phyloP scores from a whole-genome alignment of 1,284 basidiomycete genomes.

The Sanghuangporus baumii region DNA sequence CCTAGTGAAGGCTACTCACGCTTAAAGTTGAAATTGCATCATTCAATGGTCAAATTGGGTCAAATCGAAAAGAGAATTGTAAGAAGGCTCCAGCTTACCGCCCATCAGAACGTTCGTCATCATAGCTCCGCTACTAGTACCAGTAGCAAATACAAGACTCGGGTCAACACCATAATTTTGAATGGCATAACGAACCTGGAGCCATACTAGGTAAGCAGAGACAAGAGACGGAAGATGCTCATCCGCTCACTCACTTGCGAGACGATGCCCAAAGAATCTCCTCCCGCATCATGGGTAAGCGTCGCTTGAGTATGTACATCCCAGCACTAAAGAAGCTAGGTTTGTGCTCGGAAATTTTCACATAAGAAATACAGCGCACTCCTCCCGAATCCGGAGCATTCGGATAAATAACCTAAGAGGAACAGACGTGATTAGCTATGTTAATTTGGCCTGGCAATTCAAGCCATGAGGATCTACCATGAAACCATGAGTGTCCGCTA shows the following conservation, averaged over 20 bases:
- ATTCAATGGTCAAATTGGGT: no score
- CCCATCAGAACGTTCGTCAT: constrained; percentile 53
- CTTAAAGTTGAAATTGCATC: not conserved
- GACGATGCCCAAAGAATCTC: constrained; percentile 49
- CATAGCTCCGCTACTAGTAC: constrained; percentile 53
- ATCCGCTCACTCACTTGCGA: constrained; percentile 35
- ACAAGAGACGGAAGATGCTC: not conserved
- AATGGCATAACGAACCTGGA: constrained; percentile 35
- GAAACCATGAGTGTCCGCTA: constrained; percentile 42
- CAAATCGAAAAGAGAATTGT: no score
- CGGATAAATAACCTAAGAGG: constrained; percentile 33
- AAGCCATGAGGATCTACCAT: constrained; percentile 22
- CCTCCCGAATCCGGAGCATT: constrained; percentile 39
- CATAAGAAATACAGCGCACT: not conserved
- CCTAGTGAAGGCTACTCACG: not conserved
- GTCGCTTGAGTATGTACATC: constrained; percentile 47
- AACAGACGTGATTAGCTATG: no score
- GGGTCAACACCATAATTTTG: constrained; percentile 41
- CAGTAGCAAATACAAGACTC: constrained; percentile 42
- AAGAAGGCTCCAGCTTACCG: constrained; percentile 20
- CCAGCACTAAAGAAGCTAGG: constrained; percentile 34
- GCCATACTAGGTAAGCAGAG: not conserved
- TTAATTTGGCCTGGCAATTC: no score
- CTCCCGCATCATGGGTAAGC: constrained; percentile 47
- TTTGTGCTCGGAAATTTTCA: not conserved